Evolutionary conservation across 108 stramenopile genomes (phyloP).

Genomic region (Asterionellopsis glacialis): DNA sequence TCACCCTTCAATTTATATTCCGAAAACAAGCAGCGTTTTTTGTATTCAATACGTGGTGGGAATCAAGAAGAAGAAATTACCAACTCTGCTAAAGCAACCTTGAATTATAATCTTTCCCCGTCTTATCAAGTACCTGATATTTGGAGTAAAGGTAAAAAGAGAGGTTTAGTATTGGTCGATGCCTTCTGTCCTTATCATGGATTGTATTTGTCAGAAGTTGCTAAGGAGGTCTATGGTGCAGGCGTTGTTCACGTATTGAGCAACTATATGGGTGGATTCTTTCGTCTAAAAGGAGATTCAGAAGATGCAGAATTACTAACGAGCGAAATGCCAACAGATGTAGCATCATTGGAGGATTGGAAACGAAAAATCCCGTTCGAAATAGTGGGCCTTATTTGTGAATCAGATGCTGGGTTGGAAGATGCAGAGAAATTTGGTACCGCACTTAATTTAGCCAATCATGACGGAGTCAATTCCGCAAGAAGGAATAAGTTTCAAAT

Average conservation of each 20-base stretch:
- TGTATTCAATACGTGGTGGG: too few species aligned
- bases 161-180: conserved; percentile 67
- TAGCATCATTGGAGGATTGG: conserved; percentile 44
- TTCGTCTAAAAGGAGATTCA: conserved; percentile 31
- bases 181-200: conserved; percentile 76
- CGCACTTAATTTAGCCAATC: conserved; percentile 40
- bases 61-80: too few species aligned
- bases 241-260: conserved; percentile 54
- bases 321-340: conserved; percentile 18
- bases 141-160: not conserved
- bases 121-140: too few species aligned
- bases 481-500: conserved; percentile 77
- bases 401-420: conserved; percentile 74
- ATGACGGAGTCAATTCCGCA: conserved; percentile 62
- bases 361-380: conserved; percentile 31
- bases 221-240: conserved; percentile 48
- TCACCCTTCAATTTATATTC: too few species aligned
- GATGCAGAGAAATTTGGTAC: conserved; percentile 69
- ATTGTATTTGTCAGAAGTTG: conserved; percentile 48
- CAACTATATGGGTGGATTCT: conserved; percentile 56
- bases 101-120: too few species aligned
- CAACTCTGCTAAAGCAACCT: too few species aligned
- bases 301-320: conserved; percentile 29
- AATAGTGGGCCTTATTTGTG: conserved; percentile 64
- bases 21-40: too few species aligned